Evolutionary conservation across 139 green algal genomes (phyloP).

Genomic region (Chlamydomonas sp.): DNA sequence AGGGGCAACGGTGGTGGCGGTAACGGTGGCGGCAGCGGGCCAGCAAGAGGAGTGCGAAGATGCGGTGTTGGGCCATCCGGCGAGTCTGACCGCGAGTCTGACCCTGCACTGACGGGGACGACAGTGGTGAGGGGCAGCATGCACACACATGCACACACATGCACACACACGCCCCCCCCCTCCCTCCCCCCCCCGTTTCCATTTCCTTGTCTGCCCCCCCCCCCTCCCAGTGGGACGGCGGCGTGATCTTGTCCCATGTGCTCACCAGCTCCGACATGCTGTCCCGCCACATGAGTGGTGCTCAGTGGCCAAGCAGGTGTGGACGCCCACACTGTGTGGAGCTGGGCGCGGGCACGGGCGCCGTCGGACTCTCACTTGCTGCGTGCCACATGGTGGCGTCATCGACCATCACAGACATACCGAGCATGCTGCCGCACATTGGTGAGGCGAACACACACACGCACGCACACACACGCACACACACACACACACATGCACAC

Average conservation of each 20-base stretch:
- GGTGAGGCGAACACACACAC: too few relatives aligned
- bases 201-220: background rate
- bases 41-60: too few relatives aligned
- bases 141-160: too few relatives aligned
- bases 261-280: constrained; percentile 5
- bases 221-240: constrained; percentile 5
- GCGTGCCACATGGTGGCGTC: constrained; percentile 10
- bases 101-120: constrained; percentile 11
- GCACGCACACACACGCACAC: too few relatives aligned
- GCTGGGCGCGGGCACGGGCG: constrained; percentile 33
- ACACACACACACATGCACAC: too few relatives aligned
- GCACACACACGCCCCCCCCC: too few relatives aligned
- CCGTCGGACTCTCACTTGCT: constrained; percentile 25
- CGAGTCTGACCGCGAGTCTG: background rate
- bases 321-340: constrained; percentile 3
- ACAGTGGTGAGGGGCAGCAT: constrained; percentile 11
- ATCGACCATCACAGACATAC: constrained; percentile 32
- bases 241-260: constrained; percentile 4
- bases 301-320: background rate
- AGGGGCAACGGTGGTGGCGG: background rate
- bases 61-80: too few relatives aligned
- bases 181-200: too few relatives aligned
- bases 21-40: too few relatives aligned
- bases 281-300: background rate
- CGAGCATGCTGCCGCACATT: constrained; percentile 32